These are phyloP conservation scores for Takashimella tepidaria DNA, from an alignment of 1,284 basidiomycete genomes.

Conservation along the genomic window DNA sequence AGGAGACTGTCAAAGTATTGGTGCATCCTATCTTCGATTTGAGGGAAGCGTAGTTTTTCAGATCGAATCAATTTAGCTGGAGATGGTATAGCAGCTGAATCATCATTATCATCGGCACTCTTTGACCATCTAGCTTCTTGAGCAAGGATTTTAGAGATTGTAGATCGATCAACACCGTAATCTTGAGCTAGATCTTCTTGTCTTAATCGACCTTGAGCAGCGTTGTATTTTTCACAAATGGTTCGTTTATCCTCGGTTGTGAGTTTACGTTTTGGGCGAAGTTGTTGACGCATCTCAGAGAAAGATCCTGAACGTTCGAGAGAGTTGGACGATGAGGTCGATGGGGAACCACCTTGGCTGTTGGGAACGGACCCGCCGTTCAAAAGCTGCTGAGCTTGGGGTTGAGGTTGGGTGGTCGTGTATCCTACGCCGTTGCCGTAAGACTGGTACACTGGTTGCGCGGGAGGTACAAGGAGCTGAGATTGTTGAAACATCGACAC, in stretches of 20 bases:
- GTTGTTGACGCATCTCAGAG: not conserved
- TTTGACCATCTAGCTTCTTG: slow-evolving; percentile 22
- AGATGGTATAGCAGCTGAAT: not conserved
- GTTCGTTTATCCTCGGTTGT: slow-evolving; percentile 23
- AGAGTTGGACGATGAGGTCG: not conserved
- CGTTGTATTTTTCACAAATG: slow-evolving; percentile 21
- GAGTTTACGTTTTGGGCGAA: slow-evolving; percentile 22
- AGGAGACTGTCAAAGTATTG: slow-evolving; percentile 20
- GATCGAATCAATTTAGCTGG: slow-evolving; percentile 10
- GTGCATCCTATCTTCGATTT: slow-evolving; percentile 22
- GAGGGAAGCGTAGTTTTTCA: slow-evolving; percentile 18
- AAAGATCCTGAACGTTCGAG: not conserved
- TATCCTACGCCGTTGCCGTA: not conserved
- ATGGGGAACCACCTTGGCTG: not conserved
- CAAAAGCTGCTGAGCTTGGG: not conserved
- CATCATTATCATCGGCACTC: slow-evolving; percentile 9
- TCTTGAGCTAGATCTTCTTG: slow-evolving; percentile 24
- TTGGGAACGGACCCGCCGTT: not conserved
- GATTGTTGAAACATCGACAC: not conserved
- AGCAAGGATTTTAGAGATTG: slow-evolving; percentile 22
- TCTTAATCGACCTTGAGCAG: slow-evolving; percentile 20
- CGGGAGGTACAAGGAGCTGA: not conserved
- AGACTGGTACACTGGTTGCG: not conserved
- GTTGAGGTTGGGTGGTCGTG: not conserved
- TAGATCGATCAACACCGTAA: slow-evolving; percentile 22